Conservation (phyloP, 1,284 basidiomycete species). For the Thecaphora thlaspeos region DNA sequence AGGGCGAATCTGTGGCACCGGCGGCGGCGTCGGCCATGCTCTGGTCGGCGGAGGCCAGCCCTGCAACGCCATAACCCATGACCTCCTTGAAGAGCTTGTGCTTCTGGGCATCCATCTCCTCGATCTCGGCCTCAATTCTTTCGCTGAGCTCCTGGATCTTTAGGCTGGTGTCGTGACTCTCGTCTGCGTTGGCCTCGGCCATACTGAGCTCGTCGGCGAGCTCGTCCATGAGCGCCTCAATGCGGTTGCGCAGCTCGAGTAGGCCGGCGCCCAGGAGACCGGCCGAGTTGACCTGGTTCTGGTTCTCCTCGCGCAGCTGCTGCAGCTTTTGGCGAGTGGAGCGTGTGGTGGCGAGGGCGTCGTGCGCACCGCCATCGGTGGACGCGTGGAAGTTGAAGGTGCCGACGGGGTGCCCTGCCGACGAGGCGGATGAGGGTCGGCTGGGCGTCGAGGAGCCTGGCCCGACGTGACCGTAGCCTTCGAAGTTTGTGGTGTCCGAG, state of each 20-base stretch:
- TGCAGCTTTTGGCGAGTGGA: constrained; percentile 29
- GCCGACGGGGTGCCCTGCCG: neutral
- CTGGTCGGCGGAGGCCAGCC: constrained; percentile 1
- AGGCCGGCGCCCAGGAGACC: constrained; percentile 49
- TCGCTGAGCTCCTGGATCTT: constrained; percentile 24
- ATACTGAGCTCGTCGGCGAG: constrained; percentile 37
- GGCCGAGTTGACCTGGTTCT: constrained; percentile 46
- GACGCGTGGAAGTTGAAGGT: constrained; percentile 1
- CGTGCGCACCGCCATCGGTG: neutral
- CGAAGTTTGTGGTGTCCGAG: constrained; percentile 23
- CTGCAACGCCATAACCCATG: constrained; percentile 13
- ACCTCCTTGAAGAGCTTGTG: constrained; percentile 31
- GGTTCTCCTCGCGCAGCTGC: constrained; percentile 31
- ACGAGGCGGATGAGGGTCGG: constrained; percentile 3
- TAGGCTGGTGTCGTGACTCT: constrained; percentile 5
- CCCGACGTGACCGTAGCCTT: too few species aligned
- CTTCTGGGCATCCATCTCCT: constrained; percentile 38
- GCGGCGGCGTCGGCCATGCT: constrained; percentile 2
- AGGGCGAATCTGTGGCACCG: constrained; percentile 17
- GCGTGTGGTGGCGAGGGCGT: constrained; percentile 23
- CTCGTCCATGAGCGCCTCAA: constrained; percentile 48
- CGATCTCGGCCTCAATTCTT: constrained; percentile 39
- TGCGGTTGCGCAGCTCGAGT: constrained; percentile 39
- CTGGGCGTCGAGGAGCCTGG: neutral
- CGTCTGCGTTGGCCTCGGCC: constrained; percentile 24